phyloP scores from a whole-genome alignment of 345 rosid genomes.

The Eucalyptus curtisii region DNA sequence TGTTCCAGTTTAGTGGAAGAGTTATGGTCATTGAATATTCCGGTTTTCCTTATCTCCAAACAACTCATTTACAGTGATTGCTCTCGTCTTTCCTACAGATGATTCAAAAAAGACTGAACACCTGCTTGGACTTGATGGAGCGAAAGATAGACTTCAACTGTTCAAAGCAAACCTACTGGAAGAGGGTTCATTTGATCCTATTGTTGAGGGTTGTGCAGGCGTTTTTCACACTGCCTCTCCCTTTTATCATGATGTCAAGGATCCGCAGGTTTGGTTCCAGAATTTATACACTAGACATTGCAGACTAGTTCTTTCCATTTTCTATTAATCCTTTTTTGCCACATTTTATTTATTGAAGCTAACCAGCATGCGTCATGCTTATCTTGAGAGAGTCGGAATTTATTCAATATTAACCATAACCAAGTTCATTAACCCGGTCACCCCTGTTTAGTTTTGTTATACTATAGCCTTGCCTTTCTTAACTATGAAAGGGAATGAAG shows the following conservation, averaged over 20 bases:
- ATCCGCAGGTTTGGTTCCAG: conserved; percentile 54
- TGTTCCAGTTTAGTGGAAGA: neutral
- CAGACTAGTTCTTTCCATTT: neutral
- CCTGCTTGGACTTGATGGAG: conserved; percentile 56
- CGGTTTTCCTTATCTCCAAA: neutral
- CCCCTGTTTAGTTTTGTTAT: neutral
- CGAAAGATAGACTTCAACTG: conserved; percentile 63
- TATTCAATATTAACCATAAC: neutral
- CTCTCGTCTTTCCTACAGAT: conserved; percentile 10
- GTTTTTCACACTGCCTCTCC: conserved; percentile 96
- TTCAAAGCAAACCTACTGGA: conserved; percentile 73
- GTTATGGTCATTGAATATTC: neutral
- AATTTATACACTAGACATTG: neutral
- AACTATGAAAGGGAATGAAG: neutral
- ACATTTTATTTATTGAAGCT: neutral
- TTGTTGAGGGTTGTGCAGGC: conserved; percentile 59
- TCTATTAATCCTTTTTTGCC: neutral
- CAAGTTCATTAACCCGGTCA: neutral
- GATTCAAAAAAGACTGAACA: conserved; percentile 70
- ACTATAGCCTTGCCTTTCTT: neutral
- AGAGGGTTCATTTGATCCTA: conserved; percentile 68
- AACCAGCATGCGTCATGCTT: neutral
- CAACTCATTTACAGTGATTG: neutral
- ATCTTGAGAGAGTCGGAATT: neutral
- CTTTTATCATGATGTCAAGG: conserved; percentile 52